Percentiles rank a stretch among this genome's conserved stretches.
These are phyloP conservation scores for Jackrogersella minutella DNA, from an alignment of 495 filamentous ascomycete species.

Conservation along the genomic window DNA sequence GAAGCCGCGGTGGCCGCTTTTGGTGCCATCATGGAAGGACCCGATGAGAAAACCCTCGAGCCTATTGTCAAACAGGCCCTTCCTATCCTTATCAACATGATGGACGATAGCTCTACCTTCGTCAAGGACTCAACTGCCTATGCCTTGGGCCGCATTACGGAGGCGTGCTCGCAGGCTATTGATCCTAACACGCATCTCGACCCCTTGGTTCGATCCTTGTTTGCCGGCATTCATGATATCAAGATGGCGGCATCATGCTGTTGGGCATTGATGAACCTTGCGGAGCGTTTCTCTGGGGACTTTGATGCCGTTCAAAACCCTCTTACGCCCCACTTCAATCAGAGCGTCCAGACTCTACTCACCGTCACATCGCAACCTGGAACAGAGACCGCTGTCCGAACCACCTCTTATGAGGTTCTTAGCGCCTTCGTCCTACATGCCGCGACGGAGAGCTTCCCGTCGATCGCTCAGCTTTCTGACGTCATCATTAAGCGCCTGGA, in stretches of 20 bases:
- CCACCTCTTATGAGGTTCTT: constrained; percentile 97
- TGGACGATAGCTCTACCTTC: constrained; percentile 87
- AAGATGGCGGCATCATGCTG: constrained; percentile 99
- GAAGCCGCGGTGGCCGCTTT: constrained; percentile 99
- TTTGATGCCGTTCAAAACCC: constrained; percentile 78
- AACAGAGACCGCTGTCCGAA: constrained; percentile 91
- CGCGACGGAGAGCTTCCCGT: constrained; percentile 81
- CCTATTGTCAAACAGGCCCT: constrained; percentile 95
- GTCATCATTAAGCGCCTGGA: constrained; percentile 89
- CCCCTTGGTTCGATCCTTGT: constrained; percentile 84
- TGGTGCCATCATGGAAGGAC: constrained; percentile 98
- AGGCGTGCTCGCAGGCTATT: constrained; percentile 85
- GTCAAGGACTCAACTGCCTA: constrained; percentile 98
- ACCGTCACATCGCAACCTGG: constrained; percentile 82
- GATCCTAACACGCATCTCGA: constrained; percentile 83
- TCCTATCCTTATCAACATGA: constrained; percentile 90
- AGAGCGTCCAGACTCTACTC: constrained; percentile 85
- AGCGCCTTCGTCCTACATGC: constrained; percentile 91
- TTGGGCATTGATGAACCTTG: constrained; percentile 98
- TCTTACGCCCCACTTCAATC: constrained; percentile 89
- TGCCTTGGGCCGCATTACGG: constrained; percentile 93
- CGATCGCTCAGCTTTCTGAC: constrained; percentile 81
- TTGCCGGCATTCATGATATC: constrained; percentile 87
- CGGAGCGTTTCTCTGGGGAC: constrained; percentile 90
- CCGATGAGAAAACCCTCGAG: constrained; percentile 85